Base-by-base conservation (phyloP, 2,329 filamentous ascomycete species). In the Diaporthe ilicicola region DNA sequence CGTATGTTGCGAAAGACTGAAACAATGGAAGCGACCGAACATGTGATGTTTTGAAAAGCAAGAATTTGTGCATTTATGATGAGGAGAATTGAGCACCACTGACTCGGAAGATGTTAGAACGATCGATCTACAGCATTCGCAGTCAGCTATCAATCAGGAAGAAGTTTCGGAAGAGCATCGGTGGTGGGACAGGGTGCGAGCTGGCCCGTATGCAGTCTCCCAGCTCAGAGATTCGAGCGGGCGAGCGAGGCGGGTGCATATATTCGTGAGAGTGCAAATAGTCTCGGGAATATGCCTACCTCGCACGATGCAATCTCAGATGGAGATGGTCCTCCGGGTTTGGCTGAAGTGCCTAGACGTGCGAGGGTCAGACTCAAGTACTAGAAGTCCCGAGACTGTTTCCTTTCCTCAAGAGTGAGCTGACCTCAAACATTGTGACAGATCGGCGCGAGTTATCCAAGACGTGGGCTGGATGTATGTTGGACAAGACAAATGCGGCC, bases 231-330 rank as follows among this genome's bases (percentile, higher is more conserved):
- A 27, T 27, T 19, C 24, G 42, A 27, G 44, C 42, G n/a, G 7
- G 29, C 29, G 59, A 39, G 42, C 34, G 44, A 50, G 29, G n/a
- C 13, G 15, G 12, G 10, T 17, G 27, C n/a, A 13, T 32, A 9
- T n/a, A 15, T 32, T 9, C 24, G 32, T 7, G 27, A 27, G 17
- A 39, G 56, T 19, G 39, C 24, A 22, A n/a, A 55, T 17, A 34
- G 37, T 44, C 34, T 55, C 37, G 15, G 37, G 19, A 34, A 55
- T 29, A 22, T 39, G n/a, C 65, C 22, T 29, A 95, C 73, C 93
- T 90, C 54, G 95, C 94, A 67, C 94, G 91, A 82, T 97, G 95
- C 74, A 93, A 86, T 73, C 94, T 93, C 64, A 97, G 86, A 74
- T 90, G 93, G 79, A 97, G 93, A 73, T 89, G 88, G 79, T 94